These are phyloP conservation scores for Blastocystis sp. DNA, from an alignment of 352 stramenopile genomes.

Conservation along the genomic window DNA sequence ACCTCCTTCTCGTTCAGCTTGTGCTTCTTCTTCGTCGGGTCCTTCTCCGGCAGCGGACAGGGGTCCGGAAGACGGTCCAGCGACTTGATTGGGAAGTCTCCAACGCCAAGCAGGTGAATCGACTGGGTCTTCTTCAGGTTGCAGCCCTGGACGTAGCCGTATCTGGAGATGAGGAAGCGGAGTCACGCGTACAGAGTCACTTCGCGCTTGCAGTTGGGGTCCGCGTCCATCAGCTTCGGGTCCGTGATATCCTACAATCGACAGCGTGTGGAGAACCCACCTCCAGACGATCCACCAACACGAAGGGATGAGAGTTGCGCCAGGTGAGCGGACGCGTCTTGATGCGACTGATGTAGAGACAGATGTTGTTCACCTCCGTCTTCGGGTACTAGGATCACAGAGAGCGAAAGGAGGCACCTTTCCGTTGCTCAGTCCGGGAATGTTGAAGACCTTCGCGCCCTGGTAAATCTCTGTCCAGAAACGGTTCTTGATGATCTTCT, in stretches of 20 bases:
- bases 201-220: conserved; percentile 78
- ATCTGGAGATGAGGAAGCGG: conserved; percentile 60
- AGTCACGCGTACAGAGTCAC: conserved; percentile 70
- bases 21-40: conserved; percentile 68
- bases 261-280: not conserved
- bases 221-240: conserved; percentile 79
- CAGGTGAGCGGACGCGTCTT: conserved; percentile 95
- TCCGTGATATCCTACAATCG: conserved; percentile 85
- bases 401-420: conserved; percentile 64
- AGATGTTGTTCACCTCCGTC: conserved; percentile 92
- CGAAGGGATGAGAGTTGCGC: conserved; percentile 96
- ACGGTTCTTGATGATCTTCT: conserved; percentile 91
- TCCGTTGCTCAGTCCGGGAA: conserved; percentile 88
- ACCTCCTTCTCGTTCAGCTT: conserved; percentile 81
- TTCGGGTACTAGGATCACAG: conserved; percentile 78
- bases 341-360: conserved; percentile 86
- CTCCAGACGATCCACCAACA: conserved; percentile 87
- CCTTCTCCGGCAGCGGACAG: conserved; percentile 78
- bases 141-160: conserved; percentile 94
- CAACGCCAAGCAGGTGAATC: conserved; percentile 91
- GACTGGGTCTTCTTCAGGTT: conserved; percentile 80
- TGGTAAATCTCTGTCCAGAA: conserved; percentile 96
- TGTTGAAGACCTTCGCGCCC: conserved; percentile 84
- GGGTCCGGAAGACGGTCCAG: conserved; percentile 86
- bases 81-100: conserved; percentile 87